These are phyloP conservation scores for Colletotrichum theobromicola DNA, from an alignment of 2,329 filamentous ascomycete genomes.

Conservation along the genomic window DNA sequence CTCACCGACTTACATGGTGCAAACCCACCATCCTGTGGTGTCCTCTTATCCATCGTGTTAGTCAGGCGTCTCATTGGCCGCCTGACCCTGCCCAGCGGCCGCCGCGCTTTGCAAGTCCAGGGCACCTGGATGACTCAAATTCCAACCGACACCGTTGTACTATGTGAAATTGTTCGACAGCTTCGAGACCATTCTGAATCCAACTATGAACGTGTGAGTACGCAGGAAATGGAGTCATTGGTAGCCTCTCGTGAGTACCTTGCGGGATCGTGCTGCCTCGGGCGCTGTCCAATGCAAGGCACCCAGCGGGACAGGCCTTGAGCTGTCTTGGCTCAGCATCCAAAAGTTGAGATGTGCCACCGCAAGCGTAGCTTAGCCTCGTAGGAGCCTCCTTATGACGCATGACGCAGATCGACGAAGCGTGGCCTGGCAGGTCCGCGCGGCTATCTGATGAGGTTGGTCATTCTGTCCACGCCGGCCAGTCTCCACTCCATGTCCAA, in stretches of 20 bases:
- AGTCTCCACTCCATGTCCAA: not conserved
- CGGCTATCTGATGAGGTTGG: not conserved
- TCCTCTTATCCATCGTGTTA: not conserved
- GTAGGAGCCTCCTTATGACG: not conserved
- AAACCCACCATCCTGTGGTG: not conserved
- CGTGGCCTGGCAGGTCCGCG: not conserved
- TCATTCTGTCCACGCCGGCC: not conserved
- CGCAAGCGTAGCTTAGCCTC: not conserved
- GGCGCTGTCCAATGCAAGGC: not conserved
- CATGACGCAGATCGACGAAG: not conserved
- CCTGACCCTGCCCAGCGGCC: not conserved
- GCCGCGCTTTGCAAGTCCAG: not conserved
- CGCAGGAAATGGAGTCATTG: not conserved
- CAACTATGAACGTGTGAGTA: not conserved
- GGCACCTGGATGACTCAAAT: constrained; percentile 8
- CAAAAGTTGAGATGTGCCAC: not conserved
- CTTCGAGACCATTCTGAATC: not conserved
- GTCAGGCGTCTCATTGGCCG: constrained; percentile 5
- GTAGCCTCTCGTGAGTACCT: not conserved
- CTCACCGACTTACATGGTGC: constrained; percentile 9
- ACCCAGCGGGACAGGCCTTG: not conserved
- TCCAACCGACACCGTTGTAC: not conserved
- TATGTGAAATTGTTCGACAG: not conserved
- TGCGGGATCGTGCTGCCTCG: not conserved
- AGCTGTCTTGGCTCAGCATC: not conserved